Evolutionary conservation across 768 basidiomycete species (phyloP), one percentile per base, ranked within the genome.

Genomic region (Lenzites betulinus): DNA sequence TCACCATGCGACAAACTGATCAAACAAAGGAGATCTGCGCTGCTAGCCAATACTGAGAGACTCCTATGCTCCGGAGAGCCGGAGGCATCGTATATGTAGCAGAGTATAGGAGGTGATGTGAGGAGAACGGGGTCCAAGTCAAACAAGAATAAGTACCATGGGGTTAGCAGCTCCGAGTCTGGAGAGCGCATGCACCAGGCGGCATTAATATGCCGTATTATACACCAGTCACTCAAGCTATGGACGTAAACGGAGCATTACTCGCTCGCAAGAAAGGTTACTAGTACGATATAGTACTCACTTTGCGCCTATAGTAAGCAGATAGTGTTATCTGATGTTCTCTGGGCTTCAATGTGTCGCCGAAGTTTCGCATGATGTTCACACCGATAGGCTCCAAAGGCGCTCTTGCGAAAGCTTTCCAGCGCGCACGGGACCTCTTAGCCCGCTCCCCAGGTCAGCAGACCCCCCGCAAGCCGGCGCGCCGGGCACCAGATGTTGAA

Each of bases 361-460:
- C 36, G 55, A 49, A 22, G 47, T 46, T 39, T 28, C 36, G 15
- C 30, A 33, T 20, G 59, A 60, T 60, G 47, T 54, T 60, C 59
- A 35, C 59, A 55, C 59, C 59, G 59, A 60, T 60, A 60, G 59
- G 53, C 59, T 60, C 54, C 59, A 50, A 47, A 26, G 38, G 35
- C 59, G 30, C 23, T 20, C 22, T 15, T n/a, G n/a, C 20, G 35
- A 20, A 20, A 36, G 18, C 23, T 33, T 16, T 23, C 11, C 22
- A n/a, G 12, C 47, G 47, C 7, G 47, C 46, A 39, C 47, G 42
- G 23, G 42, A 12, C 33, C 15, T 22, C 26, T 16, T 18, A 20
- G 15, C 25, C 20, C 44, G 12, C 23, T 20, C 23, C 7, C 3
- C 47, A 23, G 38, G 55, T 57, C 55, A 57, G 38, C 55, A 49